phyloP scores from a whole-genome alignment of 768 basidiomycete species.

The Naematelia encephala region DNA sequence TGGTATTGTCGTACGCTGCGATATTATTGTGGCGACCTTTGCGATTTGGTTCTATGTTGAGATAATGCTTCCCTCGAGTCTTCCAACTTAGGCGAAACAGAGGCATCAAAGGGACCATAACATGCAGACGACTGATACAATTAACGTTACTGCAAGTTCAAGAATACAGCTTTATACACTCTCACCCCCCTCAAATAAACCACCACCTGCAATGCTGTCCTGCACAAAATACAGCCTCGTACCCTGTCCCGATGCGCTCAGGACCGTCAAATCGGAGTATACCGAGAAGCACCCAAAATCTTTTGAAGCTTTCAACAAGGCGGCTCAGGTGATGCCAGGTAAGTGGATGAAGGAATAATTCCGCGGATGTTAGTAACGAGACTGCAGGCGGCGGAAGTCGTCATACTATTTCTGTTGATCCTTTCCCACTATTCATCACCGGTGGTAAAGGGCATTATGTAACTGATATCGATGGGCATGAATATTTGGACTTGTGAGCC shows the following conservation, averaged over 20 bases:
- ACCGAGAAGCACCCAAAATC: not conserved
- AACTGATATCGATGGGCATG: constrained; percentile 21
- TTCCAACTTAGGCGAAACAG: no score
- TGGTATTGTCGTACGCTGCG: no score
- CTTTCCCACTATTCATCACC: constrained; percentile 20
- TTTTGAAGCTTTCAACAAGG: not conserved
- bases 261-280: not conserved
- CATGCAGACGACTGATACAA: no score
- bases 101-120: no score
- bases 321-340: not conserved
- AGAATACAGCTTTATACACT: not conserved
- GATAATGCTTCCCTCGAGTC: no score
- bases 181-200: not conserved
- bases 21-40: no score
- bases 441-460: constrained; percentile 14
- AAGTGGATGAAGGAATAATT: not conserved
- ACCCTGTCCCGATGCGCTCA: not conserved
- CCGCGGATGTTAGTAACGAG: not conserved
- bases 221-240: not conserved
- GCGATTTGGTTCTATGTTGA: no score
- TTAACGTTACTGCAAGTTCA: not conserved
- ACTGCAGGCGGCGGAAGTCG: constrained; percentile 17
- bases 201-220: not conserved
- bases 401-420: constrained; percentile 19
- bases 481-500: constrained; percentile 24